Base-by-base conservation (phyloP, 306 rosid species). In the Ochetophila trinervis region DNA sequence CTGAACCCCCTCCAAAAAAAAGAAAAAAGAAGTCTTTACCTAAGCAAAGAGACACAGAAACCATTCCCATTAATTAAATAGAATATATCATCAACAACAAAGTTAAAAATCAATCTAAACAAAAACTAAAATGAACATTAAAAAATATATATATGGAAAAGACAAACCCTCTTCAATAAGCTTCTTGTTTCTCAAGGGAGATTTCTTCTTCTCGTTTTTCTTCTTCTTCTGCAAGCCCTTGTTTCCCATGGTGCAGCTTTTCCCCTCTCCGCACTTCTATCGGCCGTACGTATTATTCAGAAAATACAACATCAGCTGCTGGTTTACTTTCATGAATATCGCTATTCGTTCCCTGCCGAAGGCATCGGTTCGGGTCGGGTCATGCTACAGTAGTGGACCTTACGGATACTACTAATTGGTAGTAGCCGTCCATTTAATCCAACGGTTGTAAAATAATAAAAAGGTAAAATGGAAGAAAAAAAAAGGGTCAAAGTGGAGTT, bases 181-280 rank as follows among this genome's bases (percentile, higher is more conserved):
- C 32, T 54, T 22, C 17, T 3, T 5, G 21, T 24, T 54, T 21
- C 6, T 23, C 35, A 54, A 0, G 16, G 59, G 59, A 24, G 32
- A 20, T 16, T 23, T 20, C 32, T 54, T 54, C 11, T 21, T 54
- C 59, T 54, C 42, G 9, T 36, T 50, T 1, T 50, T 54, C 36
- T 24, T 54, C 34, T 54, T 54, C 59, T 54, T 54, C 16, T 54
- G 59, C 59, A 54, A 4, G 59, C 22, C 59, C 17, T 54, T 54
- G 59, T 19, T 6, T 54, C 35, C 59, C 59, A 54, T 54, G 32
- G 32, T 27, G 4, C 3, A 27, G 32, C 34, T 54, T 15, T 22
- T 10, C 21, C 58, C 20, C 58, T 53, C 32, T 53, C 30, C 6
- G 30, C 32, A 18, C 58, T 20, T 4, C 58, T 54, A 53, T 11